These are phyloP conservation scores for Cystobasidiaceae sp. DNA, from an alignment of 1,284 basidiomycete species.

Conservation along the genomic window DNA sequence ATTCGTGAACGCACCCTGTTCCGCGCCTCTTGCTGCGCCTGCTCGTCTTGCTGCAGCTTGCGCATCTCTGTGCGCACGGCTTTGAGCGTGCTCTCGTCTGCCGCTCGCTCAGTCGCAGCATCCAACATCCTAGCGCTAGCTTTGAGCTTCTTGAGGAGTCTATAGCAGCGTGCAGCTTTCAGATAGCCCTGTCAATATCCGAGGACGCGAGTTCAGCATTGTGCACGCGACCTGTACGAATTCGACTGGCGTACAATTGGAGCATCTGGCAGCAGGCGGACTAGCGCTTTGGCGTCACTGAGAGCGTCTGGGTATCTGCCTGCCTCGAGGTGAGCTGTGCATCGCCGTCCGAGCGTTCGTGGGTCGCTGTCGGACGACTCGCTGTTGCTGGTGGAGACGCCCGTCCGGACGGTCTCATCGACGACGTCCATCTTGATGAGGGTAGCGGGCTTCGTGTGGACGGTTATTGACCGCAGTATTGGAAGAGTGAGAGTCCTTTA, in stretches of 20 bases:
- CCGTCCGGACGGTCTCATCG: background rate
- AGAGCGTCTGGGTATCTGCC: constrained; percentile 10
- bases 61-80: constrained; percentile 15
- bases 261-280: constrained; percentile 19
- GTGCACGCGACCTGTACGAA: background rate
- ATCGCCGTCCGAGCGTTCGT: constrained; percentile 22
- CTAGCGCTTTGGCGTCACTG: constrained; percentile 3
- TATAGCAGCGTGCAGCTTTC: constrained; percentile 26
- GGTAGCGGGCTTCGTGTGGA: too few species aligned
- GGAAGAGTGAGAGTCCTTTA: too few species aligned
- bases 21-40: background rate
- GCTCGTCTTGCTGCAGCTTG: background rate
- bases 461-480: too few species aligned
- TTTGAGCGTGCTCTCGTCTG: constrained; percentile 1
- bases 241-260: constrained; percentile 4
- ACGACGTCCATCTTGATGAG: background rate
- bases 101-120: constrained; percentile 6
- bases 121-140: constrained; percentile 24
- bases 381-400: background rate
- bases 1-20: background rate
- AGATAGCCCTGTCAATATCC: constrained; percentile 13
- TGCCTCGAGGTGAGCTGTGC: constrained; percentile 11
- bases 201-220: background rate
- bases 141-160: constrained; percentile 15
- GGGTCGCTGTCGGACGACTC: background rate